Conservation (phyloP, 768 basidiomycete species). For the Hirschioporus abietinus region DNA sequence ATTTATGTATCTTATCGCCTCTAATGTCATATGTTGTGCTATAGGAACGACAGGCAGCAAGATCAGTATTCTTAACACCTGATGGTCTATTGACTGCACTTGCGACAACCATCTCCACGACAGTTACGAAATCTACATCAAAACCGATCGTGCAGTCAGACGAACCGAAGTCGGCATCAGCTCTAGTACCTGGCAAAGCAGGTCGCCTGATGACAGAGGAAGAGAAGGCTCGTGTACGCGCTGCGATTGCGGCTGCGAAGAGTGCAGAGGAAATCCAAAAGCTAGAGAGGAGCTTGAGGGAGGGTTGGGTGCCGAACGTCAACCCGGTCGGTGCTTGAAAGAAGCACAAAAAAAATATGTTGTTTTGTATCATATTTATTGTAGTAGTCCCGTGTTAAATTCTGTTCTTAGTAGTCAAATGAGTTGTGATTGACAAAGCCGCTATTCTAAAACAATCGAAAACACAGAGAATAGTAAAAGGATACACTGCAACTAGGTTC, state of each 20-base stretch:
- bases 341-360: slow-evolving; percentile 1
- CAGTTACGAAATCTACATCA: slow-evolving; percentile 61
- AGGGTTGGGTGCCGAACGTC: slow-evolving; percentile 78
- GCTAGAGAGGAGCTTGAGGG: slow-evolving; percentile 74
- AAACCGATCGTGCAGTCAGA: slow-evolving; percentile 54
- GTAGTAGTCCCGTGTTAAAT: not conserved
- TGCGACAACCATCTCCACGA: slow-evolving; percentile 70
- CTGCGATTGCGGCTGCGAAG: slow-evolving; percentile 85
- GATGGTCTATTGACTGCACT: slow-evolving; percentile 75
- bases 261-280: slow-evolving; percentile 86
- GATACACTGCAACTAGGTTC: not conserved
- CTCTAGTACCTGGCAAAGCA: slow-evolving; percentile 48
- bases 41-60: slow-evolving; percentile 76
- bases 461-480: not conserved
- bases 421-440: not conserved
- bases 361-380: not conserved
- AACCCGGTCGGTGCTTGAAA: slow-evolving; percentile 72
- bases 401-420: not conserved
- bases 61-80: slow-evolving; percentile 73
- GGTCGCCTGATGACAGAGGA: slow-evolving; percentile 89
- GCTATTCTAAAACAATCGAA: not conserved
- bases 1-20: not conserved
- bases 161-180: slow-evolving; percentile 62
- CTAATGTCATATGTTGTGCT: not conserved
- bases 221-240: slow-evolving; percentile 81